Percentiles rank a stretch among this genome's conserved stretches.
These are phyloP conservation scores for Hypoxylon trugodes DNA, from an alignment of 495 filamentous ascomycete species.

Conservation along the genomic window DNA sequence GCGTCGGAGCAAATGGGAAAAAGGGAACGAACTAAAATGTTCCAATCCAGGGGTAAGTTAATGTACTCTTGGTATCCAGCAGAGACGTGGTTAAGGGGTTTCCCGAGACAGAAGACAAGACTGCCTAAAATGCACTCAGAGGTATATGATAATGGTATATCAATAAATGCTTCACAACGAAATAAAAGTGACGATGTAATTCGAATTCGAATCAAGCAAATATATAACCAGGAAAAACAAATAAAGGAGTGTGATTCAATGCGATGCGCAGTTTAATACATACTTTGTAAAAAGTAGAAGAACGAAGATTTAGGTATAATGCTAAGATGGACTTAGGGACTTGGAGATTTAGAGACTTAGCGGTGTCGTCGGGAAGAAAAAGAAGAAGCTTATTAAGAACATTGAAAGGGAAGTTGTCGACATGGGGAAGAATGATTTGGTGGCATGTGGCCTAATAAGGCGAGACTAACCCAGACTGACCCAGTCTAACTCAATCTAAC, in stretches of 20 bases:
- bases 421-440: conserved; percentile 22
- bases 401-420: conserved; percentile 2
- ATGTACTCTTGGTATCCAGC: background rate
- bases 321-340: too few species aligned
- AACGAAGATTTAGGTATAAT: too few species aligned
- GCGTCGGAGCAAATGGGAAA: conserved; percentile 1
- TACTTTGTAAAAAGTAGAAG: background rate
- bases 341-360: too few species aligned
- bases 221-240: background rate
- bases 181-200: background rate
- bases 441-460: conserved; percentile 40
- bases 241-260: conserved; percentile 13
- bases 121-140: background rate
- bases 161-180: background rate
- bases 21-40: background rate
- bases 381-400: conserved; percentile 4
- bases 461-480: too few species aligned
- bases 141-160: background rate
- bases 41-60: background rate
- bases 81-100: conserved; percentile 15
- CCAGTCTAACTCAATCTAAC: too few species aligned
- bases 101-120: conserved; percentile 27
- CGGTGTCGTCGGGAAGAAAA: conserved; percentile 10
- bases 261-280: background rate
- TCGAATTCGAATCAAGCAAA: conserved; percentile 12